Evolutionary conservation across 495 filamentous ascomycete genomes (phyloP).

Genomic region (Penicillium diatomitis): DNA sequence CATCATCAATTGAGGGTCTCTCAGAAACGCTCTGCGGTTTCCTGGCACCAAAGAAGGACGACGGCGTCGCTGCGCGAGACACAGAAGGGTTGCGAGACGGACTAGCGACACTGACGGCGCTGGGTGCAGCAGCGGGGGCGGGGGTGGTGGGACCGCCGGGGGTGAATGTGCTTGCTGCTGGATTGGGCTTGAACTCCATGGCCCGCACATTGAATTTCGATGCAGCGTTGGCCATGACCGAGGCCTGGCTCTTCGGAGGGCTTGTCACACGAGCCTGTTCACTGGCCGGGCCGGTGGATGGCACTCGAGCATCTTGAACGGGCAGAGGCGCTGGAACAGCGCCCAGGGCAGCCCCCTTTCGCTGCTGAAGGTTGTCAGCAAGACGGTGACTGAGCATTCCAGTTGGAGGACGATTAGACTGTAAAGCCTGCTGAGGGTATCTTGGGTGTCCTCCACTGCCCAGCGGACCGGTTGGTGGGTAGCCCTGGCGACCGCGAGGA

Average conservation of each 20-base stretch:
- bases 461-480: slow-evolving; percentile 40
- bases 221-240: slow-evolving; percentile 39
- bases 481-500: slow-evolving; percentile 33
- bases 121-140: slow-evolving; percentile 36
- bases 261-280: slow-evolving; percentile 35
- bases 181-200: slow-evolving; percentile 75
- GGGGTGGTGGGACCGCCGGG: slow-evolving; percentile 55
- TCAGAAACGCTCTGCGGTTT: slow-evolving; percentile 51
- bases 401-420: slow-evolving; percentile 32
- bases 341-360: slow-evolving; percentile 38
- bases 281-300: slow-evolving; percentile 40
- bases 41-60: slow-evolving; percentile 47
- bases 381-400: slow-evolving; percentile 46
- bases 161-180: slow-evolving; percentile 67
- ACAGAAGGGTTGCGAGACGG: slow-evolving; percentile 43
- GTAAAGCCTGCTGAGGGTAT: slow-evolving; percentile 32
- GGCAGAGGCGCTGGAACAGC: slow-evolving; percentile 46
- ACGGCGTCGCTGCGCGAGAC: slow-evolving; percentile 42
- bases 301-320: slow-evolving; percentile 40
- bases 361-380: slow-evolving; percentile 45
- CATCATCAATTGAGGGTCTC: slow-evolving; percentile 51
- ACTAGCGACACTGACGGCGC: slow-evolving; percentile 31
- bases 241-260: slow-evolving; percentile 39
- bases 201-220: slow-evolving; percentile 74
- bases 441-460: slow-evolving; percentile 21